These are phyloP conservation scores for Mesembryanthemum crystallinum DNA, from an alignment of 148 eudicot species.

Conservation along the genomic window DNA sequence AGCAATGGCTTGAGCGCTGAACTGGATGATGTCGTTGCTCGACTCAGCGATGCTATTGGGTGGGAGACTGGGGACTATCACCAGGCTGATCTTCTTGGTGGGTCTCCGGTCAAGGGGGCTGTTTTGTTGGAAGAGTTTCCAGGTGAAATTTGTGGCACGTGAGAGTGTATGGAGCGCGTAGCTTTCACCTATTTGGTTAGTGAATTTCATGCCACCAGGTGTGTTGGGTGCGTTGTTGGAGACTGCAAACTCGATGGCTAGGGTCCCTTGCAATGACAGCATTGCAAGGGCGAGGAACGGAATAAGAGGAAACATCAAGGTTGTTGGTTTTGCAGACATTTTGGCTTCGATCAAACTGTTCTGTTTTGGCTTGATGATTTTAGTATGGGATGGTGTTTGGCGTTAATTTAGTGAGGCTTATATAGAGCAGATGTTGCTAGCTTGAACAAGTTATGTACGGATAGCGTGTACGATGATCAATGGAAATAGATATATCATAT, in stretches of 20 bases:
- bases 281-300: not conserved
- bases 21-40: constrained; percentile 14
- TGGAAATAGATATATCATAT: too few relatives aligned
- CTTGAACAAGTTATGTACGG: too few relatives aligned
- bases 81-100: constrained; percentile 1
- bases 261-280: not conserved
- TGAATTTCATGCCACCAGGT: constrained; percentile 21
- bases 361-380: not conserved
- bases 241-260: constrained; percentile 18
- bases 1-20: constrained; percentile 12
- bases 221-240: constrained; percentile 23
- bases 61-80: constrained; percentile 15
- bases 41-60: constrained; percentile 7
- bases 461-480: too few relatives aligned
- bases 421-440: too few relatives aligned
- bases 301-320: not conserved
- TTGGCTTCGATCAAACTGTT: not conserved
- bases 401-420: too few relatives aligned
- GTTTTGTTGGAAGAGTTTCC: constrained; percentile 27
- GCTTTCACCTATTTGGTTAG: constrained; percentile 16
- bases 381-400: too few relatives aligned
- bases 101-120: not conserved
- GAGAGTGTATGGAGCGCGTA: constrained; percentile 19
- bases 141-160: constrained; percentile 24
- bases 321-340: not conserved